Percentiles rank a stretch among this genome's conserved stretches.
Conservation (phyloP, 192 early-diverging fungal genomes). For the Coemansia biformis region DNA sequence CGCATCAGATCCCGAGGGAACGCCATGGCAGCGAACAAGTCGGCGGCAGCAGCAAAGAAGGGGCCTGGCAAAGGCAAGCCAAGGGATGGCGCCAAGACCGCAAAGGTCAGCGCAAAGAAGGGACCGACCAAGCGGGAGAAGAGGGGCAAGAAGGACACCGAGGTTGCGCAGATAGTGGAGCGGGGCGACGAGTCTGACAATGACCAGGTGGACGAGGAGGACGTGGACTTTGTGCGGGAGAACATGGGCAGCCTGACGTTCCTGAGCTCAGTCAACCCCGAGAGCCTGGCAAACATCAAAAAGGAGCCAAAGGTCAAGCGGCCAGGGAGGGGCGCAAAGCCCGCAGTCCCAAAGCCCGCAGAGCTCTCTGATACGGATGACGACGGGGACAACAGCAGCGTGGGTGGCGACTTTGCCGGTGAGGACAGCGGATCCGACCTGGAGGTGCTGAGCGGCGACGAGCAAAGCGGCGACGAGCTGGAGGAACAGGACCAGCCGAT, state of each 20-base stretch:
- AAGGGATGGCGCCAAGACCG: background rate
- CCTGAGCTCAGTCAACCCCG: slow-evolving; percentile 26
- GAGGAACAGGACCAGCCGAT: slow-evolving; percentile 7
- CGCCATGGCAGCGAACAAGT: background rate
- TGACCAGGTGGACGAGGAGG: slow-evolving; percentile 35
- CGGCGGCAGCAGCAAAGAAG: background rate
- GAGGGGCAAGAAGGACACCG: background rate
- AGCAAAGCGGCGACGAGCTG: background rate
- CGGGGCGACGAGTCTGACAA: slow-evolving; percentile 1
- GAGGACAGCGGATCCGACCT: slow-evolving; percentile 26
- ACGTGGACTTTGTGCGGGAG: slow-evolving; percentile 41
- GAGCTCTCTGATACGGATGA: slow-evolving; percentile 25
- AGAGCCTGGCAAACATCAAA: slow-evolving; percentile 20
- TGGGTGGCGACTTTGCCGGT: background rate
- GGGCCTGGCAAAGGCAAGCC: background rate
- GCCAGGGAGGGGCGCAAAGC: background rate
- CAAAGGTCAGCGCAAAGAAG: background rate
- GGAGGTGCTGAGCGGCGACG: slow-evolving; percentile 26
- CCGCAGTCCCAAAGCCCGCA: slow-evolving; percentile 1
- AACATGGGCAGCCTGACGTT: slow-evolving; percentile 32
- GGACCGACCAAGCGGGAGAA: background rate
- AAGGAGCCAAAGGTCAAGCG: slow-evolving; percentile 36
- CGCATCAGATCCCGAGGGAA: too few species aligned
- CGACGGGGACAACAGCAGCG: slow-evolving; percentile 10
- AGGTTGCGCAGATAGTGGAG: background rate